Evolutionary conservation across 148 eudicot genomes (phyloP), one percentile per base, ranked within the genome.

Genomic region (Salicornia ramosissima): DNA sequence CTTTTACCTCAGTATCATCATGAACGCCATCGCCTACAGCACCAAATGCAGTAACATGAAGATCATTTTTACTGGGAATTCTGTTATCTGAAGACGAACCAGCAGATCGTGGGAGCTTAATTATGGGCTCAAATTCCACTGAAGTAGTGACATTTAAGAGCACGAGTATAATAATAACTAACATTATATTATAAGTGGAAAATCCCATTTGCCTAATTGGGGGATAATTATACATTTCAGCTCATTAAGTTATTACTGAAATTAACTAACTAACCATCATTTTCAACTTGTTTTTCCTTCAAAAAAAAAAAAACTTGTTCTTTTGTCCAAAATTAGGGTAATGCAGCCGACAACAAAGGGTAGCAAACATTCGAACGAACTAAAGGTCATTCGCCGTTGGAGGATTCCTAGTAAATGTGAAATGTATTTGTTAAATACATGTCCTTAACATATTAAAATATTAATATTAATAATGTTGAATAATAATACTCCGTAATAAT

Each of bases 1-100:
- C 21, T 14, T 39, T 18, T 73, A 86, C 90, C 88, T 82, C 43
- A 43, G 90, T 84, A 59, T 84, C 90, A 79, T 86, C 90, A 68
- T 68, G 77, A 63, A 82, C 1, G n/a, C 88, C 88, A 73, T 86
- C 80, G 39, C 88, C 90, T 1, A 58, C 73, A 65, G 88, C 90
- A 26, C 90, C 90, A 68, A 39, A 84, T 45, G 80, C 73, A 72
- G 46, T 51, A 71, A 84, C 65, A 64, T 77, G 57, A 72, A 79
- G 65, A 49, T 29, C 72, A 52, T 43, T 49, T 53, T 43, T 55
- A 79, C 65, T 69, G 75, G 70, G 36, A 60, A 19, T 4, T 24
- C 28, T 60, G 53, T 54, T 61, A 74, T 42, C 33, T 15, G 73
- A 74, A 54, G 22, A 66, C 75, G n/a, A n/a, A n/a, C n/a, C n/a